Conservation (phyloP, 257 asterid species). For the Salvia hispanica region DNA sequence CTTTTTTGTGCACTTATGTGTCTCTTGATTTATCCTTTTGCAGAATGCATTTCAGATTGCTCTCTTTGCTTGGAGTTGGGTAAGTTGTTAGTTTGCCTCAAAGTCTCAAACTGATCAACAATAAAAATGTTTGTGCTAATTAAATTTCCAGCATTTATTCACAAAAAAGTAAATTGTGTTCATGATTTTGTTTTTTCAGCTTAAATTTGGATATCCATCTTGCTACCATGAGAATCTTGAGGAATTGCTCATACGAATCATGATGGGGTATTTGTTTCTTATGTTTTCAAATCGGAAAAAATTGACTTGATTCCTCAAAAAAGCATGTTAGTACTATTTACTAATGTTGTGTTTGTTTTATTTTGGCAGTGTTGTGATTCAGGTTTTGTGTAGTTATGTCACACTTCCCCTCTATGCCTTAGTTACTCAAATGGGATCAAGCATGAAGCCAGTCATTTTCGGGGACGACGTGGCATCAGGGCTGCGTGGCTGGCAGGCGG, state of each 20-base stretch:
- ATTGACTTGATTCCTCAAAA: neutral
- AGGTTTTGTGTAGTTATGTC: conserved; percentile 79
- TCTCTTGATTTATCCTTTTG: conserved; percentile 9
- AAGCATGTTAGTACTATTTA: no score
- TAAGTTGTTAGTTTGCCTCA: conserved; percentile 34
- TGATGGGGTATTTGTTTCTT: conserved; percentile 61
- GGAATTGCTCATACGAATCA: conserved; percentile 62
- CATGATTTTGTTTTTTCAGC: conserved; percentile 38
- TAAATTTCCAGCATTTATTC: neutral
- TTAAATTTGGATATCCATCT: conserved; percentile 69
- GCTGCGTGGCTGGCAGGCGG: conserved; percentile 67
- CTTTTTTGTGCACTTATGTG: neutral
- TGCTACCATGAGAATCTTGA: conserved; percentile 72
- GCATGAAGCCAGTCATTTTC: conserved; percentile 74
- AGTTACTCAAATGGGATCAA: conserved; percentile 90
- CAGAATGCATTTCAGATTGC: conserved; percentile 97
- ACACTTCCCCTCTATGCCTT: conserved; percentile 66
- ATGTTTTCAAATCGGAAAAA: no score
- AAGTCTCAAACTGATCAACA: neutral
- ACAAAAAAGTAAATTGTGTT: neutral
- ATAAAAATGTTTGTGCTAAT: neutral
- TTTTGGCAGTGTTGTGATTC: conserved; percentile 59
- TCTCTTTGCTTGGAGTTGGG: conserved; percentile 91
- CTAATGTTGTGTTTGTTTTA: neutral
- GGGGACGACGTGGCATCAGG: conserved; percentile 62